Evolutionary conservation across 768 basidiomycete species (phyloP).

Genomic region (Amanita pallidorosea): DNA sequence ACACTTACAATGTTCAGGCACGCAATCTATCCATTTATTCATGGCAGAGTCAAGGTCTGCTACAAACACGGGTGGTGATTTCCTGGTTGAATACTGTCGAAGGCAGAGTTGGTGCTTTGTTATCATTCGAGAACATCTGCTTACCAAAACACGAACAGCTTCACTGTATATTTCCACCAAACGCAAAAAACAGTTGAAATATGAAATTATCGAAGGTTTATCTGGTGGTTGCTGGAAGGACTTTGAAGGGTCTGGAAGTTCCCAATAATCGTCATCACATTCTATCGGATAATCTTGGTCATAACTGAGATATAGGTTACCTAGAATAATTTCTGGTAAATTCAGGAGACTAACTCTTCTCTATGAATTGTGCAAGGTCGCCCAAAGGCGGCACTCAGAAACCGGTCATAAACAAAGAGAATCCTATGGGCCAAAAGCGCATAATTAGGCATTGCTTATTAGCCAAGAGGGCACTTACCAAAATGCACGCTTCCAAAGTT

Average conservation of each 20-base stretch:
- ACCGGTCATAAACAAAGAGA: conserved; percentile 49
- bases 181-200: too few relatives aligned
- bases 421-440: conserved; percentile 5
- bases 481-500: conserved; percentile 73
- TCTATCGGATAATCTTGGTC: conserved; percentile 76
- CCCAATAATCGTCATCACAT: conserved; percentile 79
- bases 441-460: too few relatives aligned
- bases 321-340: not conserved
- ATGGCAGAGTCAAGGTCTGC: conserved; percentile 64
- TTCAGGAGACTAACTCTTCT: conserved; percentile 50
- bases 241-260: conserved; percentile 30
- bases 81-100: too few relatives aligned
- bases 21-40: conserved; percentile 59
- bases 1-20: conserved; percentile 52
- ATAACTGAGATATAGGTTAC: conserved; percentile 38
- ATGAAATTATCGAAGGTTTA: too few relatives aligned
- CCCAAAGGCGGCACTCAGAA: conserved; percentile 42
- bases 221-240: conserved; percentile 55
- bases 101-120: too few relatives aligned
- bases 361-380: conserved; percentile 45
- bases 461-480: conserved; percentile 27
- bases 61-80: conserved; percentile 10
- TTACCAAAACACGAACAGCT: too few relatives aligned
- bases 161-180: too few relatives aligned
- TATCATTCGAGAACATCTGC: too few relatives aligned